Base-by-base conservation (phyloP, 106 monocot species). In the Allium fistulosum region DNA sequence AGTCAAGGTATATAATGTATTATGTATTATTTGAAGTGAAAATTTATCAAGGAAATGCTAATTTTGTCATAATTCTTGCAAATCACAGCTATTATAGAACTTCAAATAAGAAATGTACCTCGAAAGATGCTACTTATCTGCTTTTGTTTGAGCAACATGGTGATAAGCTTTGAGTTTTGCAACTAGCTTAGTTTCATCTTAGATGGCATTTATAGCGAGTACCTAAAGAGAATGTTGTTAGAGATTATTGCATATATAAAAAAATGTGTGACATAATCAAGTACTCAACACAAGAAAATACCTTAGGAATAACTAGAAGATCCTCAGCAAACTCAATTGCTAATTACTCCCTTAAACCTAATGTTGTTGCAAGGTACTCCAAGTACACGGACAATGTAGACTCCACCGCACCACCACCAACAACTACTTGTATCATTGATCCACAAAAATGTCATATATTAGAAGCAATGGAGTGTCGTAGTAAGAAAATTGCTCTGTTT, bases 141-240 rank as follows among this genome's bases (percentile, higher is more conserved):
- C 82, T 77, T 92, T 92, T 58, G 80, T 89, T 77, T 95, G 94
- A 46, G 94, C 87, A 71, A 90, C 80, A 69, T 95, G 84, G 70
- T 97, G 97, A 77, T 92, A 97, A 26, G 97, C 92, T 28, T 92
- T 72, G n/a, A 97, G 89, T 77, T 92, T 92, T 61, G 97, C 92
- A 59, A 97, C 97, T 50, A 97, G 71, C 46, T 97, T 92, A 6
- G 92, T 97, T 22, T 91, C 86, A 81, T 97, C 97, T 65, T 92
- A 92, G 48, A 92, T 92, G 75, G 97, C 97, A 81, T 97, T 97
- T 1, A 97, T 92, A 72, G 97, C 48, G 60, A 97, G 88, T 47
- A 97, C 97, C 97, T 97, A 70, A 18, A 56, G 15, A 67, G 68
- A 4, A 11, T 17, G 49, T 58, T 50, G 16, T 53, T 61, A 22